These are phyloP conservation scores for Nepenthes mirabilis DNA, from an alignment of 148 eudicot species.

Conservation along the genomic window DNA sequence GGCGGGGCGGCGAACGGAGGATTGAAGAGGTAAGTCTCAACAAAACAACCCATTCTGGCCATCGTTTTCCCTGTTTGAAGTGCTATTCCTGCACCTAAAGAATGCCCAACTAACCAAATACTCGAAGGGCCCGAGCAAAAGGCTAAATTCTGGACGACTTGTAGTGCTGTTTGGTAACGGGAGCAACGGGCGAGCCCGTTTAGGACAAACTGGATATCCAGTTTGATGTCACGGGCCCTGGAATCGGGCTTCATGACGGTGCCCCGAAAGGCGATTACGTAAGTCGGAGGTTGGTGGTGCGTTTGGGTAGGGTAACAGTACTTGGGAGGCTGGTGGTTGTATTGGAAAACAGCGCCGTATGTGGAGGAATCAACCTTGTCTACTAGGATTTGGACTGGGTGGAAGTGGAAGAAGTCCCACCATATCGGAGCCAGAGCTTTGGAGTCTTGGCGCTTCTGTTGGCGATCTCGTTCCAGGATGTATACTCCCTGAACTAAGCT, in stretches of 20 bases:
- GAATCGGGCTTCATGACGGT: conserved; percentile 33
- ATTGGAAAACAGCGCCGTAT: conserved; percentile 54
- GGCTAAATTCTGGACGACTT: conserved; percentile 11
- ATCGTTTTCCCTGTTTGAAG: conserved; percentile 44
- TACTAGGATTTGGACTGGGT: conserved; percentile 22
- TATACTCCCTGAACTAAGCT: conserved; percentile 76
- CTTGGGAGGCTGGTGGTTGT: conserved; percentile 16
- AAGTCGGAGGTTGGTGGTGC: conserved; percentile 35
- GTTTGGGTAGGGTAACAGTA: conserved; percentile 5
- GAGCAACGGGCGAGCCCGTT: conserved; percentile 31
- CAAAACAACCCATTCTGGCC: conserved; percentile 25
- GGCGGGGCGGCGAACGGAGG: conserved; percentile 61
- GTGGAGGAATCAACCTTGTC: conserved; percentile 43
- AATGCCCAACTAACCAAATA: conserved; percentile 71
- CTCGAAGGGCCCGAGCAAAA: conserved; percentile 11
- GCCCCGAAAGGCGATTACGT: conserved; percentile 67
- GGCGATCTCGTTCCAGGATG: conserved; percentile 58
- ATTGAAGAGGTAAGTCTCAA: conserved; percentile 72
- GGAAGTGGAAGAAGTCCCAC: conserved; percentile 62
- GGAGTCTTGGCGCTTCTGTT: conserved; percentile 27
- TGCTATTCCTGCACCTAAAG: conserved; percentile 73
- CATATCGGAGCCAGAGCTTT: conserved; percentile 61
- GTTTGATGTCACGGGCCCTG: conserved; percentile 33
- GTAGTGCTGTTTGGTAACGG: conserved; percentile 27
- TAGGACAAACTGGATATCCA: conserved; percentile 26